Conservation (phyloP, 768 basidiomycete genomes). For the Lactarius deliciosus region DNA sequence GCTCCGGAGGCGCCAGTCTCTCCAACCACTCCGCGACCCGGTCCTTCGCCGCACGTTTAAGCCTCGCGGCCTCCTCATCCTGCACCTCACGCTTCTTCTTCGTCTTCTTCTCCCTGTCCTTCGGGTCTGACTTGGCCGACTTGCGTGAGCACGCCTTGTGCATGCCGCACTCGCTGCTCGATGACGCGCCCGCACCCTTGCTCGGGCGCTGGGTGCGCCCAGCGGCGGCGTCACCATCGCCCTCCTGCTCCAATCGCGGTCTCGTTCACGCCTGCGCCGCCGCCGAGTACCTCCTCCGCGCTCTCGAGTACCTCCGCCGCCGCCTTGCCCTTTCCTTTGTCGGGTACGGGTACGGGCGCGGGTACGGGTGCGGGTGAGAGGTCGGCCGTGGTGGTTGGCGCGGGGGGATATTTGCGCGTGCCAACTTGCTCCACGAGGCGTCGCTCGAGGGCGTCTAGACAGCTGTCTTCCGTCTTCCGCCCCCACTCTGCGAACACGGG, state of each 20-base stretch:
- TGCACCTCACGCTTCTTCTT: too few relatives aligned
- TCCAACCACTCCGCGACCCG: too few relatives aligned
- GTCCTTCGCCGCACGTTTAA: too few relatives aligned
- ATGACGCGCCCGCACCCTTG: neutral
- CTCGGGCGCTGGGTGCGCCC: slow-evolving; percentile 26
- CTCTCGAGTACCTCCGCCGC: neutral
- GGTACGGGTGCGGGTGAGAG: slow-evolving; percentile 8
- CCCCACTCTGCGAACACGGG: neutral
- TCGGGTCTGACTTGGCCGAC: slow-evolving; percentile 15
- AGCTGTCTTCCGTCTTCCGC: slow-evolving; percentile 43
- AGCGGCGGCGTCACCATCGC: slow-evolving; percentile 17
- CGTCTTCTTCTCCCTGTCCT: slow-evolving; percentile 30
- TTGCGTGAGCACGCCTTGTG: slow-evolving; percentile 26
- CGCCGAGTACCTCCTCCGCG: neutral
- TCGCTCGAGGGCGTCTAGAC: slow-evolving; percentile 72
- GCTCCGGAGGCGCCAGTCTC: too few relatives aligned
- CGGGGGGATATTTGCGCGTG: slow-evolving; percentile 47
- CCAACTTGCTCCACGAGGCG: slow-evolving; percentile 71
- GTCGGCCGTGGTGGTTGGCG: slow-evolving; percentile 3
- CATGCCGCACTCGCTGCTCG: slow-evolving; percentile 26
- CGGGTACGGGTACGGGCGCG: slow-evolving; percentile 13
- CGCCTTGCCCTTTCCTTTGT: slow-evolving; percentile 6
- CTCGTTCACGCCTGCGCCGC: slow-evolving; percentile 38
- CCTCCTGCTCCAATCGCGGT: slow-evolving; percentile 34
- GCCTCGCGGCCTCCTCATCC: too few relatives aligned